Base-by-base conservation (phyloP, 495 filamentous ascomycete genomes). In the Penicillium silybi region DNA sequence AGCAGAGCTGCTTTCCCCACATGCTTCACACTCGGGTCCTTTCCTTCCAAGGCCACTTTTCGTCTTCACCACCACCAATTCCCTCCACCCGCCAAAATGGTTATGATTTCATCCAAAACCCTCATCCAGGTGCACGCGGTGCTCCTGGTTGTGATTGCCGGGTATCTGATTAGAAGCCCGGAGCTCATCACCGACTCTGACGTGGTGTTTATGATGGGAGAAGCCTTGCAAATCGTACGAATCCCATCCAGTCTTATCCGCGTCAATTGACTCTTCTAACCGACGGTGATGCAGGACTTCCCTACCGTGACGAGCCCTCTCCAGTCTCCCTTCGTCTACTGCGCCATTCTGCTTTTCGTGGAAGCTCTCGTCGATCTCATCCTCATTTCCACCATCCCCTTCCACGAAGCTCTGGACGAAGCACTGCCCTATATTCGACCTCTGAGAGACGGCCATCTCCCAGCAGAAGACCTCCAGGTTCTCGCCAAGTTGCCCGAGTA, bases 191-290 rank as follows among this genome's bases (percentile, higher is more conserved):
- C 85, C 39, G 85, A 93, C 62, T 89, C 90, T 48, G 85, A 88
- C 39, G 58, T 95, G 9, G 88, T 95, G 45, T 92, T 83, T 59
- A 80, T 96, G 38, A 71, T 95, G 13, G 90, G 90, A 39, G 89
- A 93, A 65, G 78, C 89, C 39, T 84, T 93, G 81, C 79, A 82
- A 52, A 78, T 95, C 53, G 87, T 89, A 81, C 27, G 74, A 64
- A 32, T 27, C 34, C 26, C 8, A 8, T 22, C 6, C 29, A 22
- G n/a, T 17, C 8, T 19, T 13, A 10, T 19, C 19, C 11, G 18
- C 22, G 26, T 34, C 41, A 47, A 54, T 40, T 23, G 5, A 54
- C 77, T 68, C 70, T 75, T 6, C 49, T 73, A 49, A 70, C 69
- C 29, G 15, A 50, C 19, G 1, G 2, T 19, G 45, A 34, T 52